Conservation (phyloP, 257 asterid genomes). For the Mitragyna speciosa region DNA sequence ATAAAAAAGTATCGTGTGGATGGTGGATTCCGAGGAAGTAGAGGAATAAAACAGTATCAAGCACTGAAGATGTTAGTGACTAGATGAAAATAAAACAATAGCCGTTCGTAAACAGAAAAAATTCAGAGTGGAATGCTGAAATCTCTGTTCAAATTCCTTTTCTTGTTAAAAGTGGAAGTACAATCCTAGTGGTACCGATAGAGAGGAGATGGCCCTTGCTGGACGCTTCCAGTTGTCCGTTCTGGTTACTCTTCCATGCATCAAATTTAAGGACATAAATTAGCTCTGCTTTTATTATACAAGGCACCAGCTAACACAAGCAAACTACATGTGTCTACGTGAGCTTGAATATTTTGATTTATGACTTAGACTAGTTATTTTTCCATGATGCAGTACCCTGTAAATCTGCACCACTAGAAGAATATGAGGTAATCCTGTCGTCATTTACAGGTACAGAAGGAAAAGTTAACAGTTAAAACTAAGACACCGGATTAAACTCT, state of each 20-base stretch:
- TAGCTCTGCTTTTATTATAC: neutral
- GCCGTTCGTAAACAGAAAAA: too few relatives aligned
- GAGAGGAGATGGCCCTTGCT: neutral
- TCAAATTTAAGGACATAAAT: neutral
- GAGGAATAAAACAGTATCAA: too few relatives aligned
- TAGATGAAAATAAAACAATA: too few relatives aligned
- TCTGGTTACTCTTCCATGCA: neutral
- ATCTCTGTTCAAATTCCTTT: too few relatives aligned
- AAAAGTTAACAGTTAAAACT: neutral
- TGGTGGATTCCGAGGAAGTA: too few relatives aligned
- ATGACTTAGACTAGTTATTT: neutral
- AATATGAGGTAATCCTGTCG: neutral
- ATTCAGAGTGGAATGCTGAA: too few relatives aligned
- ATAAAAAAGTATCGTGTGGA: too few relatives aligned
- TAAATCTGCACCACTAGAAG: conserved; percentile 8
- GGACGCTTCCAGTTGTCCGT: neutral
- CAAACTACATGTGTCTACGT: neutral
- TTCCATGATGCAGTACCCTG: neutral
- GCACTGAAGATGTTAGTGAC: too few relatives aligned
- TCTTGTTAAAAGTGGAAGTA: neutral
- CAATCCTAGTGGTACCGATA: neutral
- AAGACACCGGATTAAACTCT: neutral
- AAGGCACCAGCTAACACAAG: neutral
- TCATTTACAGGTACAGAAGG: neutral
- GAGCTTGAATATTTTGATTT: neutral